A percentile compares a stretch with the other conserved stretches of the same genome.
These are phyloP conservation scores for Panicum miliaceum DNA, from an alignment of 176 grass and related monocot species.

Conservation along the genomic window DNA sequence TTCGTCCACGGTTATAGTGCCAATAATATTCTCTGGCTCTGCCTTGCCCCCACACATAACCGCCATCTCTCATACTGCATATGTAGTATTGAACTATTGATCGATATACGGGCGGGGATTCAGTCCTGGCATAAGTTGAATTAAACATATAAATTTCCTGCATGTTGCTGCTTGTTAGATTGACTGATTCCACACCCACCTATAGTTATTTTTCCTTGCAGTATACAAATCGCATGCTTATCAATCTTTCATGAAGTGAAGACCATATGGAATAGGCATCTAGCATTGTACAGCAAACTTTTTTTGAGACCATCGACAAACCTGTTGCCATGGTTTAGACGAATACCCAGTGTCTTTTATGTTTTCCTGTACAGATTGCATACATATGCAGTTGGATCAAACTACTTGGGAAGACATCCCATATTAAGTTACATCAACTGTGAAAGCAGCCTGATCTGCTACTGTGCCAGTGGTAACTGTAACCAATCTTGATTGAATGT, in stretches of 20 bases:
- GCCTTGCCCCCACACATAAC: neutral
- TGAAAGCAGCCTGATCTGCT: neutral
- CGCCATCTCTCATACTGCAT: neutral
- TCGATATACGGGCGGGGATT: neutral
- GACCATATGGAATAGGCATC: neutral
- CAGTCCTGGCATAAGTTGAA: neutral
- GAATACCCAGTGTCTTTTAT: neutral
- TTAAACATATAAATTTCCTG: neutral
- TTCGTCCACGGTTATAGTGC: neutral
- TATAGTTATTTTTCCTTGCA: neutral
- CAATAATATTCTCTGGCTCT: neutral
- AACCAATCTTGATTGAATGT: neutral
- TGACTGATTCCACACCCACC: neutral
- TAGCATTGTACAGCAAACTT: neutral
- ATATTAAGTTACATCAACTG: neutral
- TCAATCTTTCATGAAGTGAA: neutral
- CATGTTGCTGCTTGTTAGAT: neutral
- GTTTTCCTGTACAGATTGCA: neutral
- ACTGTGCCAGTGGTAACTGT: neutral
- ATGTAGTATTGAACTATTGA: neutral
- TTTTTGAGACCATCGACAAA: neutral
- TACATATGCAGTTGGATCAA: neutral
- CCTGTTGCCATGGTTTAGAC: neutral
- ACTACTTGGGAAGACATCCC: neutral
- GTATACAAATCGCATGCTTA: neutral